These are phyloP conservation scores for Lyophyllum shimeji DNA, from an alignment of 768 basidiomycete species.

Conservation along the genomic window DNA sequence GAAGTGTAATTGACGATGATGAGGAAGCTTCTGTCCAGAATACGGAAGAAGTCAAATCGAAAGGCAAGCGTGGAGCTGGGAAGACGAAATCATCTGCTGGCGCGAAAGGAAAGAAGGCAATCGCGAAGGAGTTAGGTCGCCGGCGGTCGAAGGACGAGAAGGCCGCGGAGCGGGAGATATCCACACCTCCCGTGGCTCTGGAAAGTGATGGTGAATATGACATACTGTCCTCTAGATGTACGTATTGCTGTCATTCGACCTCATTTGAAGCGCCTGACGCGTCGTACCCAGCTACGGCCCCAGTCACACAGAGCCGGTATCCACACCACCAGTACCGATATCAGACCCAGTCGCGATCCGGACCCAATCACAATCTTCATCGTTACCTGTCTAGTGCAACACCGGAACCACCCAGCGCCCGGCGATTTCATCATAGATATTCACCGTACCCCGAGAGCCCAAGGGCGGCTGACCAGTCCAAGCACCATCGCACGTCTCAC, in stretches of 20 bases:
- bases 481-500: slow-evolving; percentile 4
- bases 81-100: slow-evolving; percentile 18
- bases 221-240: slow-evolving; percentile 8
- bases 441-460: slow-evolving; percentile 31
- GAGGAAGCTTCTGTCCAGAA: slow-evolving; percentile 17
- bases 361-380: slow-evolving; percentile 3
- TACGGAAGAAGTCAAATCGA: slow-evolving; percentile 25
- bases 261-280: background rate
- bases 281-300: background rate
- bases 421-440: slow-evolving; percentile 23
- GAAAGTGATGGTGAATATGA: slow-evolving; percentile 17
- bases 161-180: slow-evolving; percentile 17
- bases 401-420: background rate
- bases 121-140: slow-evolving; percentile 20
- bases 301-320: slow-evolving; percentile 13
- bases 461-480: slow-evolving; percentile 6
- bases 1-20: slow-evolving; percentile 21
- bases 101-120: slow-evolving; percentile 28
- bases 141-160: slow-evolving; percentile 20
- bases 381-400: slow-evolving; percentile 3
- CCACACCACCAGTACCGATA: slow-evolving; percentile 8
- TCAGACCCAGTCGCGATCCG: slow-evolving; percentile 6
- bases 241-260: background rate
- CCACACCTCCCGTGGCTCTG: slow-evolving; percentile 5
- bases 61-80: slow-evolving; percentile 23